Conservation (phyloP, 2,329 filamentous ascomycete species). For the Nannizziopsis arthrosporioides region DNA sequence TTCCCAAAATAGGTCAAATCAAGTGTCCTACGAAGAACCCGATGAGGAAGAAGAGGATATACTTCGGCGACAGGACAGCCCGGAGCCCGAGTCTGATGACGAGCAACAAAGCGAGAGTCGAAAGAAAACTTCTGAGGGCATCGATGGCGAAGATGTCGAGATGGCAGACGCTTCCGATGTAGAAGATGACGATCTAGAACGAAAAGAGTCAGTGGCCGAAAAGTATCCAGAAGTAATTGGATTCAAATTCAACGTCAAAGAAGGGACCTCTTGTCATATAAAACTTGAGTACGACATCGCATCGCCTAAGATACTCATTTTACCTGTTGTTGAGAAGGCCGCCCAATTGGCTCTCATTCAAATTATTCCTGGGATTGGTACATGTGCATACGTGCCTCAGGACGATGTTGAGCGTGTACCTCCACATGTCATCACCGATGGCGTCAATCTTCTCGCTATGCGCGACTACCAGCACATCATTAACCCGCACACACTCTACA, state of each 20-base stretch:
- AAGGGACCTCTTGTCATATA: conserved; percentile 65
- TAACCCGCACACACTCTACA: conserved; percentile 73
- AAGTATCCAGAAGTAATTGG: conserved; percentile 55
- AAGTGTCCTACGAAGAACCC: conserved; percentile 79
- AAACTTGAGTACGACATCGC: conserved; percentile 69
- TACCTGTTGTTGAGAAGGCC: conserved; percentile 75
- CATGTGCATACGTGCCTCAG: conserved; percentile 57
- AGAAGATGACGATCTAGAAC: conserved; percentile 34
- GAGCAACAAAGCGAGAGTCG: conserved; percentile 32
- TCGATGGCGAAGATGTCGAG: conserved; percentile 28
- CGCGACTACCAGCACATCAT: conserved; percentile 76
- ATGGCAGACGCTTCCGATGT: conserved; percentile 23
- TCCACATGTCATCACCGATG: conserved; percentile 58
- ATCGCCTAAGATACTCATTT: conserved; percentile 83
- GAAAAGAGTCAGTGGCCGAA: conserved; percentile 53
- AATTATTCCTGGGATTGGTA: conserved; percentile 64
- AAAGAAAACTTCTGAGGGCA: background rate
- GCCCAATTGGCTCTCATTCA: conserved; percentile 72
- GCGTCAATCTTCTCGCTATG: conserved; percentile 84
- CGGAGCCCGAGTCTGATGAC: conserved; percentile 45
- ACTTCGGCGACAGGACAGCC: conserved; percentile 52
- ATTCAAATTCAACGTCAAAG: conserved; percentile 68
- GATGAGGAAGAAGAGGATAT: conserved; percentile 82
- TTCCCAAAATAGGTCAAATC: conserved; percentile 60
- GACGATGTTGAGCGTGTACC: conserved; percentile 34